phyloP scores from a whole-genome alignment of 352 stramenopile species.

The Pythium brachiatum region DNA sequence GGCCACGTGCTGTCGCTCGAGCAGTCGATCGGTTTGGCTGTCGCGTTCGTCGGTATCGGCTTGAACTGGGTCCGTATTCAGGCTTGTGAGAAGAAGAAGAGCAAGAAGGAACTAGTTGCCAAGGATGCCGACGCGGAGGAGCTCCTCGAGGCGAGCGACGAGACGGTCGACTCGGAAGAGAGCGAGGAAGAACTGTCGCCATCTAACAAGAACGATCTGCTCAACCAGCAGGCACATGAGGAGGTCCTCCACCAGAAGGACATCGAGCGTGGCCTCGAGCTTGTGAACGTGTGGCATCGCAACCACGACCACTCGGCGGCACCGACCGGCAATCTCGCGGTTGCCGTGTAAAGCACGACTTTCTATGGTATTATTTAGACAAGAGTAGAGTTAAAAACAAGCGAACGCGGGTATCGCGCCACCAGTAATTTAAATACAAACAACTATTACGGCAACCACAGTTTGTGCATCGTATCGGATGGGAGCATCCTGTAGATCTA shows the following conservation, averaged over 20 bases:
- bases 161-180: slow-evolving; percentile 59
- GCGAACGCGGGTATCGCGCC: slow-evolving; percentile 1
- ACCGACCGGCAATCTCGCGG: background rate
- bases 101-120: slow-evolving; percentile 26
- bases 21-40: slow-evolving; percentile 57
- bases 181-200: slow-evolving; percentile 37
- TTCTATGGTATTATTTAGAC: slow-evolving; percentile 21
- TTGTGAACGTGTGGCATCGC: slow-evolving; percentile 66
- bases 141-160: slow-evolving; percentile 59
- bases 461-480: background rate
- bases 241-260: slow-evolving; percentile 40
- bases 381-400: background rate
- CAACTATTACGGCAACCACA: background rate
- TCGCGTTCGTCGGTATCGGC: slow-evolving; percentile 71
- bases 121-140: slow-evolving; percentile 48
- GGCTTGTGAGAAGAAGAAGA: slow-evolving; percentile 37
- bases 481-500: background rate
- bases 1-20: slow-evolving; percentile 68
- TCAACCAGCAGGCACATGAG: slow-evolving; percentile 29
- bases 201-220: slow-evolving; percentile 22
- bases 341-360: background rate
- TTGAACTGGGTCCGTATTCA: slow-evolving; percentile 77
- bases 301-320: slow-evolving; percentile 29
- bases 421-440: slow-evolving; percentile 26
- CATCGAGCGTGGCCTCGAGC: slow-evolving; percentile 55